Evolutionary conservation across 495 filamentous ascomycete species (phyloP).

Genomic region (Ramalina peruviana): DNA sequence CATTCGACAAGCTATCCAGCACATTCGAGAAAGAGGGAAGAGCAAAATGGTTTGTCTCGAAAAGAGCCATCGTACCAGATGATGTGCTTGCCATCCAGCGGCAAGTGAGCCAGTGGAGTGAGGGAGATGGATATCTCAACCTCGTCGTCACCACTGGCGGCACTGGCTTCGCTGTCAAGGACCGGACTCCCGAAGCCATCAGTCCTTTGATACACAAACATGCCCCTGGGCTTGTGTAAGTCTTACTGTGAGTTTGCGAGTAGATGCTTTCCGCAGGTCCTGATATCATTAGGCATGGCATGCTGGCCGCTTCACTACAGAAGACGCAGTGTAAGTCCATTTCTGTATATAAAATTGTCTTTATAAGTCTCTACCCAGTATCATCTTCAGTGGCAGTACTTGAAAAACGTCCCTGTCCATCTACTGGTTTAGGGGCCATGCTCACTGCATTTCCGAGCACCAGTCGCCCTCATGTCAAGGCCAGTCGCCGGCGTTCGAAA

Average conservation of each 20-base stretch:
- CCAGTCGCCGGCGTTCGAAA: constrained; percentile 84
- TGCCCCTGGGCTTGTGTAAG: constrained; percentile 76
- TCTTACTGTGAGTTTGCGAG: constrained; percentile 4
- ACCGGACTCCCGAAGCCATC: constrained; percentile 85
- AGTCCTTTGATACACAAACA: constrained; percentile 68
- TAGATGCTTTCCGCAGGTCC: constrained; percentile 5
- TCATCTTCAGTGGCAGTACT: not conserved
- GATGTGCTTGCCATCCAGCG: constrained; percentile 58
- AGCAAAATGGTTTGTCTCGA: constrained; percentile 51
- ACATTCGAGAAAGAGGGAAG: constrained; percentile 51
- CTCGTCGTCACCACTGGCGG: constrained; percentile 81
- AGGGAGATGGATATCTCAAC: constrained; percentile 42
- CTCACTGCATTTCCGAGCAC: not conserved
- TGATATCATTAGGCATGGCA: constrained; percentile 56
- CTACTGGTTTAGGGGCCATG: not conserved
- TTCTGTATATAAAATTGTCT: not conserved
- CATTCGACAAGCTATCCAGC: constrained; percentile 45
- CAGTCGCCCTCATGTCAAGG: constrained; percentile 95
- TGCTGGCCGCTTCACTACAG: constrained; percentile 72
- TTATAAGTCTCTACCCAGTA: not conserved
- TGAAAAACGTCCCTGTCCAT: not conserved
- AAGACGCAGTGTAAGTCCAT: constrained; percentile 72
- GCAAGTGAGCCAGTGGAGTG: constrained; percentile 53
- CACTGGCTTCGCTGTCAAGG: constrained; percentile 83
- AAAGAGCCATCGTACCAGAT: constrained; percentile 71